Evolutionary conservation across 371 early-diverging fungal species (phyloP).

Genomic region (Actinomortierella ambigua): DNA sequence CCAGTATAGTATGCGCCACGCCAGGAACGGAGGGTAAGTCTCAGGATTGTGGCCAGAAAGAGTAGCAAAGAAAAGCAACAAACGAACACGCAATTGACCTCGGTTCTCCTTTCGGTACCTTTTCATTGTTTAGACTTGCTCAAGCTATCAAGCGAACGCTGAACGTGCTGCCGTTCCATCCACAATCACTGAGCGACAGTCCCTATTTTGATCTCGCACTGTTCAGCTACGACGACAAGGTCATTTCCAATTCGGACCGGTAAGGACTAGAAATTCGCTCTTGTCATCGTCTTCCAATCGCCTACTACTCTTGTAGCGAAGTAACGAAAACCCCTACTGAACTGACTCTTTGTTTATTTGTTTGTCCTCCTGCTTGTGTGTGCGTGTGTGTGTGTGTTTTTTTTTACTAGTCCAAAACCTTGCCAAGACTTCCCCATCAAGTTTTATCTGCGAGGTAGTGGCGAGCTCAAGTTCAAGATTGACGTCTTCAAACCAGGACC

Average conservation of each 20-base stretch:
- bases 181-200: slow-evolving; percentile 60
- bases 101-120: background rate
- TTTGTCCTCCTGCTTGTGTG: too few relatives aligned
- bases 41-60: too few relatives aligned
- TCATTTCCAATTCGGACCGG: slow-evolving; percentile 58
- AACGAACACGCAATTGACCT: too few relatives aligned
- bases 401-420: slow-evolving; percentile 47
- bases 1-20: slow-evolving; percentile 58
- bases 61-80: background rate
- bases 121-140: slow-evolving; percentile 33
- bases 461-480: slow-evolving; percentile 56
- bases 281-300: background rate
- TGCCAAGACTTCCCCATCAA: slow-evolving; percentile 58
- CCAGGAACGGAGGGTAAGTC: slow-evolving; percentile 67
- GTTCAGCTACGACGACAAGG: slow-evolving; percentile 67
- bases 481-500: slow-evolving; percentile 48
- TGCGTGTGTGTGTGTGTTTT: too few relatives aligned
- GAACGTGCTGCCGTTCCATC: slow-evolving; percentile 55
- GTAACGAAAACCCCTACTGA: background rate
- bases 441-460: slow-evolving; percentile 58
- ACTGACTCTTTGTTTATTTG: too few relatives aligned
- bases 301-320: background rate
- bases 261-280: slow-evolving; percentile 10
- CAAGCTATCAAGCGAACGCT: slow-evolving; percentile 61
- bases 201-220: slow-evolving; percentile 64